Evolutionary conservation across 2,329 filamentous ascomycete species (phyloP), one percentile per base, ranked within the genome.

Genomic region (Pseudopyricularia cyperi): DNA sequence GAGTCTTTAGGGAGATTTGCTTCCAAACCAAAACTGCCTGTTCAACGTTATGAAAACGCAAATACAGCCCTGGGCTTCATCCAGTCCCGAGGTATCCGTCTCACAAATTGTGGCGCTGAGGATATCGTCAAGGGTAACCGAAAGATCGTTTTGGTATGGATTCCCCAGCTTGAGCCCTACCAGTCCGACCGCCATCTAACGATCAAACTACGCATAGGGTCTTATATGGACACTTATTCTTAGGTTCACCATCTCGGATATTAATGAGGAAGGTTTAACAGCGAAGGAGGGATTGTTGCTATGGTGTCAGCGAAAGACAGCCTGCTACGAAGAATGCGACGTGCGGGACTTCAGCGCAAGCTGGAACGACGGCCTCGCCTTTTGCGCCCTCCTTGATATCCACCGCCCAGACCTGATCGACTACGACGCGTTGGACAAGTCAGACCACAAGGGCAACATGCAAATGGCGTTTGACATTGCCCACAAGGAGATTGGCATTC

Each of bases 221-320:
- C 75, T 98, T 60, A 96, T 98, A 68, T 98, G 93, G 93, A 98
- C 90, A 6, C 76, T 98, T 56, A 98, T 98, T 83, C 74, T 96
- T 58, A 80, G 93, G 50, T 98, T 98, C 68, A 98, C 93, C 59
- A 98, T 98, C 66, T 96, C 85, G 66, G 93, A 98, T 68, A 98
- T 98, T 72, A 97, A 94, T 66, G 86, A 91, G 67, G 93, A 96
- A 74, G 93, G 93, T 58, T 85, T 97, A 81, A 96, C 91, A 51
- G 93, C 93, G 54, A 96, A 97, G 68, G 93, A 97, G 66, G 93
- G 93, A 56, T 71, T 98, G 61, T 70, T 98, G 53, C 71, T 98
- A 24, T 98, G 93, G 93, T 98, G 93, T 73, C 91, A 98, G 71
- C 79, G 93, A 61, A 98, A 98, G 72, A 98, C 93, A 30, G 93